These are phyloP conservation scores for Xylariaceae sp. DNA, from an alignment of 2,329 filamentous ascomycete genomes.

Conservation along the genomic window DNA sequence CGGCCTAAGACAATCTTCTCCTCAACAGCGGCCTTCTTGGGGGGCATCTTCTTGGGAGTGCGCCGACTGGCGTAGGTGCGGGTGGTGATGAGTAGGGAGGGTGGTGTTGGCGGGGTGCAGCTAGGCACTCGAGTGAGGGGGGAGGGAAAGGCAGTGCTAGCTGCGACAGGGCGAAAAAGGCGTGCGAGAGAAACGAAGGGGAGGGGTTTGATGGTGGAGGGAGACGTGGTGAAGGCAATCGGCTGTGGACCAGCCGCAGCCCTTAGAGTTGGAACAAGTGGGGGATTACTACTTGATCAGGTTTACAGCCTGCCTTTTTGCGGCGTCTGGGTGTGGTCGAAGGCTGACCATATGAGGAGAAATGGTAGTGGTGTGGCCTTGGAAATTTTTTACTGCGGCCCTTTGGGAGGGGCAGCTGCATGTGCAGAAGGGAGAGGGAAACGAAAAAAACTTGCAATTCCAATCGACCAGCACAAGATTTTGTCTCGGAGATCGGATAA, in stretches of 20 bases:
- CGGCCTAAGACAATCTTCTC: slow-evolving; percentile 96
- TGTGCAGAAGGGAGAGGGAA: too few relatives aligned
- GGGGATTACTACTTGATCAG: slow-evolving; percentile 22
- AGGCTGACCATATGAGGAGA: slow-evolving; percentile 1
- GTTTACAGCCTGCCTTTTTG: slow-evolving; percentile 17
- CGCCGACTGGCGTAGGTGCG: slow-evolving; percentile 60
- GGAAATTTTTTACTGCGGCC: slow-evolving; percentile 3
- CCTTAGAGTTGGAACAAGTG: slow-evolving; percentile 10
- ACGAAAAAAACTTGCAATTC: too few relatives aligned
- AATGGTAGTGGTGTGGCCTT: slow-evolving; percentile 4
- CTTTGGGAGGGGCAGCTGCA: slow-evolving; percentile 17
- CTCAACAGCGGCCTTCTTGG: slow-evolving; percentile 88
- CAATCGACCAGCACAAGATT: too few relatives aligned
- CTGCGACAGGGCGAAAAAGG: slow-evolving; percentile 56
- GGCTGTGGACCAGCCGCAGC: slow-evolving; percentile 41
- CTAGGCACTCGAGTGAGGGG: slow-evolving; percentile 45
- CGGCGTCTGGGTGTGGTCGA: not conserved
- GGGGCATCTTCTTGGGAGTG: slow-evolving; percentile 72
- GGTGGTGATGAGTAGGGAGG: slow-evolving; percentile 42
- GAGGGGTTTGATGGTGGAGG: slow-evolving; percentile 33
- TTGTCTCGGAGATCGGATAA: too few relatives aligned
- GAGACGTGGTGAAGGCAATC: slow-evolving; percentile 43
- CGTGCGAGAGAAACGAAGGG: slow-evolving; percentile 54
- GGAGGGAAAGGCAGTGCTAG: slow-evolving; percentile 61
- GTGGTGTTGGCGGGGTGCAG: slow-evolving; percentile 33